Base-by-base conservation (phyloP, 257 asterid genomes). In the Solanum sejunctum region DNA sequence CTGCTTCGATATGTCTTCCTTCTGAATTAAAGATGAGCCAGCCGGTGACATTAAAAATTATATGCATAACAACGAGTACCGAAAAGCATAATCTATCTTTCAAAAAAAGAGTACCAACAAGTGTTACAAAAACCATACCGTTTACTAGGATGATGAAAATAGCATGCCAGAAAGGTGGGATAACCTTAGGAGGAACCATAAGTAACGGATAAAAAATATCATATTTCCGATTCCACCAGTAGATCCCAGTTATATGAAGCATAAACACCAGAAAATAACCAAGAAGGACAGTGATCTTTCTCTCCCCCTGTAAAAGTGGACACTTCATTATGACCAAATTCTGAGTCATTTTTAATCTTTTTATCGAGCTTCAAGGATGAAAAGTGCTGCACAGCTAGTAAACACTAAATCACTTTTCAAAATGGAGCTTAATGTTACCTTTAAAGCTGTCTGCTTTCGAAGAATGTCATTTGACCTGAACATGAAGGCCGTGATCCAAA, bases 151-250 rank as follows among this genome's bases (percentile, higher is more conserved):
- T 91, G 88, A 94, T 84, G 90, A 90, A 95, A 64, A 92, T 60
- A 71, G 98, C 97, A 86, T 94, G 98, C 99, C 98, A 95, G 88
- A 95, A 94, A 81, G 98, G 98, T 80, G 99, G 99, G 84, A 94
- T 89, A 80, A 91, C 88, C 85, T 91, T 93, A 7, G 95, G 98
- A 88, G 99, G 99, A 85, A 94, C 87, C 99, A 95, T 91, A 86
- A 93, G 87, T 49, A 95, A 87, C 39, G 97, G 94, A 81, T 91
- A 90, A 84, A 91, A 91, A 75, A 94, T 85, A 84, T 93, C 97
- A 83, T 92, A 97, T 82, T 82, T 88, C 56, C 82, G 90, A 82
- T 91, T 84, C 97, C 98, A 94, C 98, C 99, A 95, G 89, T 95
- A 94, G 92, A 91, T 90, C 60, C 93, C 97, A 85, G 86, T 84